A percentile compares a stretch with the other conserved stretches of the same genome.
Conservation (phyloP, 768 basidiomycete species). For the Auriscalpium microsporum region DNA sequence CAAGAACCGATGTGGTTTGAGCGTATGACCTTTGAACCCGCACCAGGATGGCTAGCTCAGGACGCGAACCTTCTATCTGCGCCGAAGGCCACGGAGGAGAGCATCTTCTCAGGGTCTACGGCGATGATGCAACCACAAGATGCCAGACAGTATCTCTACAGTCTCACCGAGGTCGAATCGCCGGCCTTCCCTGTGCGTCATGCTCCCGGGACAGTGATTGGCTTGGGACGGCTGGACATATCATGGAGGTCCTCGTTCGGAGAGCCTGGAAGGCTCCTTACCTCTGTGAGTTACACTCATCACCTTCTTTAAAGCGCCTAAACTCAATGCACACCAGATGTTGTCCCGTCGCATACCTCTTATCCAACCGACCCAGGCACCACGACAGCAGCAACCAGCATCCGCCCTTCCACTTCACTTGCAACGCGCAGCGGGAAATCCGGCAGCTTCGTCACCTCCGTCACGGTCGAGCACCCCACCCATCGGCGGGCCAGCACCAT, state of each 20-base stretch:
- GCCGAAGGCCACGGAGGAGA: conserved; percentile 12
- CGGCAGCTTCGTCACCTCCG: conserved; percentile 40
- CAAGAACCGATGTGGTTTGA: conserved; percentile 72
- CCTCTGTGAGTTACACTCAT: conserved; percentile 43
- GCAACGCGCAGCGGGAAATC: conserved; percentile 42
- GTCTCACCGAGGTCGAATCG: conserved; percentile 47
- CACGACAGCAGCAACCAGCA: conserved; percentile 34
- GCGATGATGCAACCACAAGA: conserved; percentile 79
- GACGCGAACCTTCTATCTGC: conserved; percentile 40
- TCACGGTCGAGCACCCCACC: conserved; percentile 53
- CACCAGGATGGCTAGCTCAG: conserved; percentile 53
- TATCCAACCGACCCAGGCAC: conserved; percentile 29
- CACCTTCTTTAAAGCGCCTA: background rate
- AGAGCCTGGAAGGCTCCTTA: conserved; percentile 79
- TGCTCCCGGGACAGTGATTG: conserved; percentile 61
- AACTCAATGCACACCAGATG: conserved; percentile 32
- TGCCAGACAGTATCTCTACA: conserved; percentile 81
- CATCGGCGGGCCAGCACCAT: conserved; percentile 28
- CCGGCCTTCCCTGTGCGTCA: conserved; percentile 40
- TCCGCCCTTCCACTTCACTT: conserved; percentile 74
- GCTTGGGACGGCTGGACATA: conserved; percentile 83
- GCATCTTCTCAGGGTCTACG: conserved; percentile 52
- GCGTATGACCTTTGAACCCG: conserved; percentile 69
- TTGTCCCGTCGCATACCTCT: conserved; percentile 72
- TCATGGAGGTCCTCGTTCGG: conserved; percentile 81